Evolutionary conservation across 306 rosid genomes (phyloP), one percentile per base, ranked within the genome.

Genomic region (Quercus glauca): DNA sequence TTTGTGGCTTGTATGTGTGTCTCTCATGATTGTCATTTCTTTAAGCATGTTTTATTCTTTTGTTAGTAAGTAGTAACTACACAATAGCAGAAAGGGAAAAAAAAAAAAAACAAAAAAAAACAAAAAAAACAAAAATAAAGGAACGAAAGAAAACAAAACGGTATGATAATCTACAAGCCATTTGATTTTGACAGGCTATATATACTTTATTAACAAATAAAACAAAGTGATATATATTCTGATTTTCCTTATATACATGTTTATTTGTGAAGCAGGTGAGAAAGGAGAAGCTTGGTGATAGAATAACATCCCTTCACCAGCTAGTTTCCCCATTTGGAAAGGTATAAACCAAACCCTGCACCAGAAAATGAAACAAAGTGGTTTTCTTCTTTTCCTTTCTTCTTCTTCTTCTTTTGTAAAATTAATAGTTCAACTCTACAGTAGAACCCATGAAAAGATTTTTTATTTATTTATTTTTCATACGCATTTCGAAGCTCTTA

Each of bases 321-420:
- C 82, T 92, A 52, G 97, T 92, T 82, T 92, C 96, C 81, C 97
- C 97, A 74, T 92, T 92, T 80, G 97, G 97, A 82, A 92, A 92
- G 97, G 97, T 90, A 49, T 49, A 81, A 85, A 13, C 51, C 49
- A 52, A 10, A 6, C 41, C 37, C 17, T 69, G 25, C 18, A 60
- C 18, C 52, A 60, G 20, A 7, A 17, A 28, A 51, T 2, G 64
- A 64, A 61, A 60, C 65, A 26, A 49, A 57, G 13, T 61, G 74
- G n/a, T 31, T 33, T 33, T 72, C n/a, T 4, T 13, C 14, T n/a
- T 0, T 11, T 65, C 5, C 8, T 65, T 26, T 55, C 5, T 19
- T 3, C n/a, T 29, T 35, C 8, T 23, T 5, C 21, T 45, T 26
- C 19, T 11, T 17, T 78, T 41, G 12, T 41, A 41, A 41, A 41